These are phyloP conservation scores for Ceratobasidium sp. DNA, from an alignment of 1,284 basidiomycete species.

Conservation along the genomic window DNA sequence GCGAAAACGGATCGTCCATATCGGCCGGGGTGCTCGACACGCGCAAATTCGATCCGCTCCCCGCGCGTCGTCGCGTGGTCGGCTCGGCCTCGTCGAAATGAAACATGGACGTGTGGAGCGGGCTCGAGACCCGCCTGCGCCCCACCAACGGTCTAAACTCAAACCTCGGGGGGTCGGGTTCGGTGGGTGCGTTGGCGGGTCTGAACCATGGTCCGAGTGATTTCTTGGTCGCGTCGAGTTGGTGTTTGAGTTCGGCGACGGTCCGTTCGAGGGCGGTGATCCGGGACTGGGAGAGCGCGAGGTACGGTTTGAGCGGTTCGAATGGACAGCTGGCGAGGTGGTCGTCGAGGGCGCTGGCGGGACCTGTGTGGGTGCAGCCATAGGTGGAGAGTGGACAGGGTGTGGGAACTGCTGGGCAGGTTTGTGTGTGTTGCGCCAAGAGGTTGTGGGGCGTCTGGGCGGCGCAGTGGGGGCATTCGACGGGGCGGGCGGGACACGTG, in stretches of 20 bases:
- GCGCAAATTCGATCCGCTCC: slow-evolving; percentile 8
- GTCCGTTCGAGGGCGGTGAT: slow-evolving; percentile 62
- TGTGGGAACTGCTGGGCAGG: slow-evolving; percentile 53
- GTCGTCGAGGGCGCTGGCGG: slow-evolving; percentile 51
- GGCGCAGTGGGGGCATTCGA: slow-evolving; percentile 36
- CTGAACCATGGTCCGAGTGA: slow-evolving; percentile 72
- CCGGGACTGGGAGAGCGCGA: slow-evolving; percentile 60
- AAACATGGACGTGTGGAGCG: slow-evolving; percentile 36
- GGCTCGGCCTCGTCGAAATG: slow-evolving; percentile 14
- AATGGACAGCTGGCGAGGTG: slow-evolving; percentile 65
- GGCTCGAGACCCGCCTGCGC: slow-evolving; percentile 41
- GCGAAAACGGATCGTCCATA: slow-evolving; percentile 36
- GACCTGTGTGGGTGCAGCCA: slow-evolving; percentile 64
- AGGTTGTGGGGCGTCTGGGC: slow-evolving; percentile 49
- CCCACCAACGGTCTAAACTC: slow-evolving; percentile 30
- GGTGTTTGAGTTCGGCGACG: slow-evolving; percentile 57
- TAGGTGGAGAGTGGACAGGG: slow-evolving; percentile 58
- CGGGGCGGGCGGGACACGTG: slow-evolving; percentile 17
- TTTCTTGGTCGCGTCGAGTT: slow-evolving; percentile 58
- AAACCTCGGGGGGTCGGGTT: slow-evolving; percentile 17
- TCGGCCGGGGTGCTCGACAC: slow-evolving; percentile 7
- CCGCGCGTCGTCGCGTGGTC: slow-evolving; percentile 3
- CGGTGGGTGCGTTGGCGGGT: slow-evolving; percentile 44
- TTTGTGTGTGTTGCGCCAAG: no score
- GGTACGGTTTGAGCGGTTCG: slow-evolving; percentile 66